Percentiles rank a stretch among this genome's conserved stretches.
Conservation (phyloP, 805 yeast genomes). For the Vanderwaltozyma polyspora region DNA sequence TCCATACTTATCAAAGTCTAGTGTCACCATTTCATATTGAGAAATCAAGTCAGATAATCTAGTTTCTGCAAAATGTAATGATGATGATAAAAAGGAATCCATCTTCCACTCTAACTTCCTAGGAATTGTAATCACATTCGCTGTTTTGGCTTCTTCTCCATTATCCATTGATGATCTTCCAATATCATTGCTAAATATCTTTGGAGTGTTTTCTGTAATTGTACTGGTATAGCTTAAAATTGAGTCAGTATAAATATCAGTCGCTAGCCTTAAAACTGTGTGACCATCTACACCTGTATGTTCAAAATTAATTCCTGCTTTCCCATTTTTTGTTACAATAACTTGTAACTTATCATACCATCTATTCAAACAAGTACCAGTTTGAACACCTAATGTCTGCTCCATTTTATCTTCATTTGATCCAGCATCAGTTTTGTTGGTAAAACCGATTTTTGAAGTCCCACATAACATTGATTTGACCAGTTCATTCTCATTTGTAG, state of each 20-base stretch:
- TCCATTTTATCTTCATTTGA: not conserved
- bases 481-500: conserved; percentile 49
- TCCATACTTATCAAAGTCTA: conserved; percentile 64
- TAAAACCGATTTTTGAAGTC: conserved; percentile 55
- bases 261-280: conserved; percentile 77
- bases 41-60: conserved; percentile 76
- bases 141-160: conserved; percentile 6
- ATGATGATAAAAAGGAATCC: conserved; percentile 64
- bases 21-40: conserved; percentile 76
- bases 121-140: conserved; percentile 55
- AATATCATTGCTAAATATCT: conserved; percentile 2
- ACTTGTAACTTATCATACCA: conserved; percentile 92
- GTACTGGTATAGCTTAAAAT: conserved; percentile 76
- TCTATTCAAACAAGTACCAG: conserved; percentile 87
- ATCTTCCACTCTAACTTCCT: conserved; percentile 82
- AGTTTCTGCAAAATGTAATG: conserved; percentile 84
- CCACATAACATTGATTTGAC: conserved; percentile 86
- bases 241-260: conserved; percentile 86
- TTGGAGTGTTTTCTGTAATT: conserved; percentile 49
- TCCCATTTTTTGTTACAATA: conserved; percentile 77
- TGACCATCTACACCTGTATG: conserved; percentile 96
- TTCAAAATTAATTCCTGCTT: conserved; percentile 88
- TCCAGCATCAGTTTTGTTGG: conserved; percentile 1
- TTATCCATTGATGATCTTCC: not conserved
- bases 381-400: conserved; percentile 53